phyloP scores from a whole-genome alignment of 169 alveolate genomes.

The Miamiensis avidus region DNA sequence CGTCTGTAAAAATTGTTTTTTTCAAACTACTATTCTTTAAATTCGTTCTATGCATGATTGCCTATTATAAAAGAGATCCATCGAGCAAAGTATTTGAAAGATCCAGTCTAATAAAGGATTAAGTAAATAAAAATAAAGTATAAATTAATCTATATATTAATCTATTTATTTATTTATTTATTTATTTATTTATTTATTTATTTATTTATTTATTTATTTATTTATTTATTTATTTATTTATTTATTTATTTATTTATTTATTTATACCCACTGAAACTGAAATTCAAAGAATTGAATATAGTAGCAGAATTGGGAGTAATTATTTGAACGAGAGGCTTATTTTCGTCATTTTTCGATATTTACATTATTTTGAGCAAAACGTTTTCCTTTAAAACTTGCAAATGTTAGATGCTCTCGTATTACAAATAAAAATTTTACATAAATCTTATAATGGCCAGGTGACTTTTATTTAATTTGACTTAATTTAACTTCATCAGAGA shows the following conservation, averaged over 20 bases:
- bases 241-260: too few relatives aligned
- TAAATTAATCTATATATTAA: too few relatives aligned
- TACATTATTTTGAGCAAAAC: not conserved
- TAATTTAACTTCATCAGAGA: not conserved
- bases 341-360: not conserved
- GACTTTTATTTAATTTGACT: not conserved
- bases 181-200: too few relatives aligned
- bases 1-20: not conserved
- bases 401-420: not conserved
- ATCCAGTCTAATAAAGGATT: not conserved
- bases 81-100: not conserved
- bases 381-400: not conserved
- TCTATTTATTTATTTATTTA: too few relatives aligned
- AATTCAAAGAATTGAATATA: not conserved
- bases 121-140: too few relatives aligned
- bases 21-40: not conserved
- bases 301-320: not conserved
- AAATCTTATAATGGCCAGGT: not conserved
- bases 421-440: too few relatives aligned
- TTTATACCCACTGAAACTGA: not conserved
- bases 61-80: not conserved
- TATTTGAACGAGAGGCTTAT: not conserved
- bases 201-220: too few relatives aligned
- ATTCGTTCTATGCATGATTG: not conserved
- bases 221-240: too few relatives aligned